These are phyloP conservation scores for Spergularia azorica DNA, from an alignment of 179 eudicot genomes.

Conservation along the genomic window DNA sequence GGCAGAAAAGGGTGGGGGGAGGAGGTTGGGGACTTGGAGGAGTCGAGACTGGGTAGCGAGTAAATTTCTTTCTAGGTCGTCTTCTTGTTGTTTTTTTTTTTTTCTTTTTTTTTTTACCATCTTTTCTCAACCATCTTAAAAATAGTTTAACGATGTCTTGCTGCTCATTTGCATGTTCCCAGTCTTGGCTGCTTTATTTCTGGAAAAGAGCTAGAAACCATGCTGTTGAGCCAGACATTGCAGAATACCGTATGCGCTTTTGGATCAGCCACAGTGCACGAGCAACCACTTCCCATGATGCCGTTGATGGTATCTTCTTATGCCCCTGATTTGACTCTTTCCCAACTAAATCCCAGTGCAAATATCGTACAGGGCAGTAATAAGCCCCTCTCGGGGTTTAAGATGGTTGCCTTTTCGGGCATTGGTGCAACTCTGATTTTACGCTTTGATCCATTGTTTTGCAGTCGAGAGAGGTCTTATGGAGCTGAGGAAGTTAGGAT, in stretches of 20 bases:
- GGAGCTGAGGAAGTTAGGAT: conserved; percentile 82
- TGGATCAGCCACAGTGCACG: conserved; percentile 58
- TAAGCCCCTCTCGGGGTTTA: background rate
- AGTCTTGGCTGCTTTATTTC: conserved; percentile 87
- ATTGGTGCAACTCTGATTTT: background rate
- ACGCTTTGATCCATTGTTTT: background rate
- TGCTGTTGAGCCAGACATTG: conserved; percentile 71
- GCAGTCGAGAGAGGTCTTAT: conserved; percentile 80
- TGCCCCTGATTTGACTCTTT: background rate
- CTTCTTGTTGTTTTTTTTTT: too few species aligned
- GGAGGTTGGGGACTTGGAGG: too few species aligned
- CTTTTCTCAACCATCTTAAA: background rate
- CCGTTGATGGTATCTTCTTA: conserved; percentile 62
- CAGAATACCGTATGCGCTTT: conserved; percentile 66
- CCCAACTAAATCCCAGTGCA: background rate
- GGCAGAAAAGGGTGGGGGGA: too few species aligned
- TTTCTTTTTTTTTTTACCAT: too few species aligned
- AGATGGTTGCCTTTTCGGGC: background rate
- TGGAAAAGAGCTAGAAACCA: conserved; percentile 87
- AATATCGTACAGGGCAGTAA: background rate
- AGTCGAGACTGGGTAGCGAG: too few species aligned
- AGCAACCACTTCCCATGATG: conserved; percentile 67
- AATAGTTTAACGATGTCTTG: too few species aligned
- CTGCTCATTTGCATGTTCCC: conserved; percentile 7
- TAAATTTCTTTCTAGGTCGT: background rate